Evolutionary conservation across 176 grass and related monocot species (phyloP).

Genomic region (Aegilops tauschii): DNA sequence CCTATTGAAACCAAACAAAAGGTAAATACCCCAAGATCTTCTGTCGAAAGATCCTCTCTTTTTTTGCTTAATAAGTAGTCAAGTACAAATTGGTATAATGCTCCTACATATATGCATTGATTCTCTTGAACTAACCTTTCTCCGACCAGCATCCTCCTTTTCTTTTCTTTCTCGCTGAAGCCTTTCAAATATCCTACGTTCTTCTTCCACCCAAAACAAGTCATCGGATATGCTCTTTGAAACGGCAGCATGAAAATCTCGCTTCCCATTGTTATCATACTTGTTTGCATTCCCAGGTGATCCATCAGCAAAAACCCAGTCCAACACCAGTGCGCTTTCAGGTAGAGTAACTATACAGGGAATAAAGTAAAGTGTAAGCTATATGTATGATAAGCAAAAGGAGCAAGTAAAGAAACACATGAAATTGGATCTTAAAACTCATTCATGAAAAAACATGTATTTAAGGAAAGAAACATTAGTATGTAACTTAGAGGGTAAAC

Average conservation of each 20-base stretch:
- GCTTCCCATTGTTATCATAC: constrained; percentile 78
- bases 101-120: neutral
- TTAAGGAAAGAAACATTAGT: neutral
- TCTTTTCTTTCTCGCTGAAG: constrained; percentile 76
- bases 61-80: neutral
- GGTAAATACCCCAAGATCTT: neutral
- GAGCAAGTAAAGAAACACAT: neutral
- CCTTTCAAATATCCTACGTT: constrained; percentile 61
- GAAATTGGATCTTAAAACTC: neutral
- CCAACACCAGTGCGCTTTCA: constrained; percentile 58
- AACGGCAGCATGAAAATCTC: constrained; percentile 88
- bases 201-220: constrained; percentile 79
- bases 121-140: constrained; percentile 55
- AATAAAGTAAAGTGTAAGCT: constrained; percentile 18
- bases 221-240: constrained; percentile 54
- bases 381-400: constrained; percentile 4
- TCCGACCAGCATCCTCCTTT: constrained; percentile 50
- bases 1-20: constrained; percentile 46
- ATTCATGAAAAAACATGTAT: neutral
- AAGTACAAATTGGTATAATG: neutral
- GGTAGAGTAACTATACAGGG: constrained; percentile 62
- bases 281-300: constrained; percentile 61
- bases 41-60: neutral
- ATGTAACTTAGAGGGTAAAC: neutral
- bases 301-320: constrained; percentile 89